Percentiles rank a stretch among this genome's conserved stretches.
These are phyloP conservation scores for Hypoxylon sp. DNA, from an alignment of 2,329 filamentous ascomycete species.

Conservation along the genomic window DNA sequence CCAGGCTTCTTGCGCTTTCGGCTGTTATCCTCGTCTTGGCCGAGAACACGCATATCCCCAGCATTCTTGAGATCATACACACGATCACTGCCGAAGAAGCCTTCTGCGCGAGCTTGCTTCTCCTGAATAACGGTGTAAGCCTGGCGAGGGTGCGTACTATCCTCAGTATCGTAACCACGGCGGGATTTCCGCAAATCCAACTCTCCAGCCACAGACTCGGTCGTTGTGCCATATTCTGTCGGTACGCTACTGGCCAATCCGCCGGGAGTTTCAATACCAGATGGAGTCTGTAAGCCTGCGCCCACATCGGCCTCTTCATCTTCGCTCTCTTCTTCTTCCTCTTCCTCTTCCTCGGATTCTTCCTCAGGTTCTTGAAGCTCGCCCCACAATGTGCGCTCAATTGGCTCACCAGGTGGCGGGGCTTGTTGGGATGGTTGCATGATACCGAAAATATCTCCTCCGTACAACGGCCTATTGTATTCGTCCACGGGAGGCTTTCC, in stretches of 20 bases:
- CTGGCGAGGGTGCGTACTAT: slow-evolving; percentile 78
- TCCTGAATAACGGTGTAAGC: slow-evolving; percentile 94
- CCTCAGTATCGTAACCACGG: slow-evolving; percentile 89
- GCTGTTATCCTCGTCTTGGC: slow-evolving; percentile 78
- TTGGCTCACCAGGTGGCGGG: slow-evolving; percentile 75
- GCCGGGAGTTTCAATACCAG: slow-evolving; percentile 83
- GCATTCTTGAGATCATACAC: slow-evolving; percentile 85
- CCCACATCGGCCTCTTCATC: slow-evolving; percentile 74
- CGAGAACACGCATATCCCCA: slow-evolving; percentile 78
- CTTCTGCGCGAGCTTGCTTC: slow-evolving; percentile 85
- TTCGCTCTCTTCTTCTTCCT: slow-evolving; percentile 80
- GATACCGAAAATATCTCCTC: slow-evolving; percentile 94
- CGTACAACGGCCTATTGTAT: slow-evolving; percentile 90
- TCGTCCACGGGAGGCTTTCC: slow-evolving; percentile 97
- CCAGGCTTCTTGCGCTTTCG: slow-evolving; percentile 96
- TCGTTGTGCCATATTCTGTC: slow-evolving; percentile 81
- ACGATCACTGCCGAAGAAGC: slow-evolving; percentile 96
- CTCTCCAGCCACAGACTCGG: slow-evolving; percentile 82
- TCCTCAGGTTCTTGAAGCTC: slow-evolving; percentile 80
- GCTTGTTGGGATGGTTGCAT: slow-evolving; percentile 61
- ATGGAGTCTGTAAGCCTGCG: slow-evolving; percentile 79
- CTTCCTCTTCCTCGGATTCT: slow-evolving; percentile 74
- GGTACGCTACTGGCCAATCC: slow-evolving; percentile 86
- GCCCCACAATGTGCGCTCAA: slow-evolving; percentile 93
- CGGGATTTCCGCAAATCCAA: slow-evolving; percentile 92